Conservation (phyloP, 306 rosid species). For the Citrullus colocynthis region DNA sequence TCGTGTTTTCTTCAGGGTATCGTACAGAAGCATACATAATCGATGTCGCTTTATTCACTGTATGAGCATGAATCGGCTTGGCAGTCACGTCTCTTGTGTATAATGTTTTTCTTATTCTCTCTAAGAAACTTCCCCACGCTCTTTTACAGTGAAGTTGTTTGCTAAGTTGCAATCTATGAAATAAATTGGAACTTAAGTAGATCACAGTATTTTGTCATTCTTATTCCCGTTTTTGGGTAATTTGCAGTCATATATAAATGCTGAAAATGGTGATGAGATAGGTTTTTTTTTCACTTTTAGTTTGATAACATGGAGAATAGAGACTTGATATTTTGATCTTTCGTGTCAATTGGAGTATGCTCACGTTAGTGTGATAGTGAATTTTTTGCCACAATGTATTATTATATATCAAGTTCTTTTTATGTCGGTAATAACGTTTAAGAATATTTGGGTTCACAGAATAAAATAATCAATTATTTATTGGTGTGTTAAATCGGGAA, state of each 20-base stretch:
- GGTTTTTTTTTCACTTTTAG: no score
- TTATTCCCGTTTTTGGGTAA: no score
- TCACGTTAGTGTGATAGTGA: no score
- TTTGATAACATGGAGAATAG: no score
- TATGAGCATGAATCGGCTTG: neutral
- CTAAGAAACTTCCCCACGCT: neutral
- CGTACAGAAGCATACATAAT: neutral
- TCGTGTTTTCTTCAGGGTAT: neutral
- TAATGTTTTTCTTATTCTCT: neutral
- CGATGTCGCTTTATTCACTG: neutral
- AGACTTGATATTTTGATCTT: no score
- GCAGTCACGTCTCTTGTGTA: neutral
- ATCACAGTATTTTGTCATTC: neutral
- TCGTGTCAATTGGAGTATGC: no score
- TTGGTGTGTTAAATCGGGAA: neutral
- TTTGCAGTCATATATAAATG: neutral
- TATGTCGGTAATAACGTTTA: no score
- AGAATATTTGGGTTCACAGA: neutral
- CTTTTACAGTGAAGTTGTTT: neutral
- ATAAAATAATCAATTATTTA: no score
- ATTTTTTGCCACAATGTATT: no score
- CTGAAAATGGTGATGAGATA: neutral
- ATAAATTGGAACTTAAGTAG: neutral
- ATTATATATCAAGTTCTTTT: no score
- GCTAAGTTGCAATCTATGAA: neutral